Conservation (phyloP, 2,329 filamentous ascomycete species). For the Phialemoniopsis sp. region DNA sequence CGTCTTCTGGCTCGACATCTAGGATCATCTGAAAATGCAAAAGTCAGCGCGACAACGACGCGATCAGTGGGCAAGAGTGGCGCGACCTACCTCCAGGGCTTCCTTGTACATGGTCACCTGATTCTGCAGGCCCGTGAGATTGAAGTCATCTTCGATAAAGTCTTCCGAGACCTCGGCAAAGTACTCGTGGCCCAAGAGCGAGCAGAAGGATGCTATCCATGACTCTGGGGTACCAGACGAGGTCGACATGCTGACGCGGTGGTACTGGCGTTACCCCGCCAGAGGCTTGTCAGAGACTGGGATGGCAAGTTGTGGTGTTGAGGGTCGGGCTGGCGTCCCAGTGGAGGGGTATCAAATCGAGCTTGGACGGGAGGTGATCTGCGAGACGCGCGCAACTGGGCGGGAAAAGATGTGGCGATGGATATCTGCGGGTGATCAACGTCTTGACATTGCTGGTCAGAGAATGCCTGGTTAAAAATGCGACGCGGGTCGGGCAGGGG, state of each 20-base stretch:
- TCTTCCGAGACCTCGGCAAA: constrained; percentile 98
- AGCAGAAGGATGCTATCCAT: constrained; percentile 98
- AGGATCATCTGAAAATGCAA: constrained; percentile 72
- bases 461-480: too few species aligned
- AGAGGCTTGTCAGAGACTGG: not conserved
- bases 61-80: not conserved
- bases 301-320: not conserved
- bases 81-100: constrained; percentile 67
- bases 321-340: not conserved
- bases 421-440: too few species aligned
- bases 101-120: constrained; percentile 99
- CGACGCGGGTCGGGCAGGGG: too few species aligned
- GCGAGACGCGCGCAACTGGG: too few species aligned
- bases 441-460: too few species aligned
- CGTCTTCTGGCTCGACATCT: constrained; percentile 94
- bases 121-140: constrained; percentile 88
- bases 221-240: constrained; percentile 70
- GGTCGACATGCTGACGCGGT: constrained; percentile 45
- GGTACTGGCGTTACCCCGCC: too few species aligned
- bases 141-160: constrained; percentile 99
- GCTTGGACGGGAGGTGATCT: too few species aligned
- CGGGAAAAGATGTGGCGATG: too few species aligned
- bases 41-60: constrained; percentile 12
- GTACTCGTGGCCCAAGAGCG: constrained; percentile 93
- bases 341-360: not conserved